Conservation (phyloP, 495 filamentous ascomycete genomes). For the Amniculicola lignicola region DNA sequence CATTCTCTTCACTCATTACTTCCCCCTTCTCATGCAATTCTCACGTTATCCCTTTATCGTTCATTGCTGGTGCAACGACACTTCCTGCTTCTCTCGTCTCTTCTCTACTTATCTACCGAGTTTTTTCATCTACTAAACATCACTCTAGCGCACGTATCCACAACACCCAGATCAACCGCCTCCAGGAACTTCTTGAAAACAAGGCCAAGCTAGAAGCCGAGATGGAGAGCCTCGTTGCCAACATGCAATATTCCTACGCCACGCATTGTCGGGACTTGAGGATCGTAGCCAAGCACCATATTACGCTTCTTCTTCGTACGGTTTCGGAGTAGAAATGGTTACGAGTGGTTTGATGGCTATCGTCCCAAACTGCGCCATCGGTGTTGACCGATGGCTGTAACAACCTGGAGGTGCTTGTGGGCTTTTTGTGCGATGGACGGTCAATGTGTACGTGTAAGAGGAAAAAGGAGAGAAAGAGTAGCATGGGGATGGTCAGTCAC, state of each 20-base stretch:
- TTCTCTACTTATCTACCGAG: background rate
- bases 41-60: background rate
- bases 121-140: background rate
- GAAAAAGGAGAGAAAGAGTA: too few relatives aligned
- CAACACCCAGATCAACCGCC: constrained; percentile 12
- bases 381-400: too few relatives aligned
- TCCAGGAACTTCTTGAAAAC: constrained; percentile 2
- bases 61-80: background rate
- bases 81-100: background rate
- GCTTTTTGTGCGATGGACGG: too few relatives aligned
- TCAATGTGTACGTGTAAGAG: too few relatives aligned
- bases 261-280: constrained; percentile 9
- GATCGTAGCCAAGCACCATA: background rate
- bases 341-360: too few relatives aligned
- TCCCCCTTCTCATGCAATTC: background rate
- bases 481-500: too few relatives aligned
- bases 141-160: constrained; percentile 3
- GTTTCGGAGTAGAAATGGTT: too few relatives aligned
- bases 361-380: too few relatives aligned
- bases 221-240: background rate
- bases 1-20: background rate
- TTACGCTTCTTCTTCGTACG: background rate
- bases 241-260: constrained; percentile 2
- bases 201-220: constrained; percentile 13
- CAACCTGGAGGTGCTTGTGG: too few relatives aligned